phyloP scores from a whole-genome alignment of 1,139 yeast species.

The Saccharomycopsis crataegensis region DNA sequence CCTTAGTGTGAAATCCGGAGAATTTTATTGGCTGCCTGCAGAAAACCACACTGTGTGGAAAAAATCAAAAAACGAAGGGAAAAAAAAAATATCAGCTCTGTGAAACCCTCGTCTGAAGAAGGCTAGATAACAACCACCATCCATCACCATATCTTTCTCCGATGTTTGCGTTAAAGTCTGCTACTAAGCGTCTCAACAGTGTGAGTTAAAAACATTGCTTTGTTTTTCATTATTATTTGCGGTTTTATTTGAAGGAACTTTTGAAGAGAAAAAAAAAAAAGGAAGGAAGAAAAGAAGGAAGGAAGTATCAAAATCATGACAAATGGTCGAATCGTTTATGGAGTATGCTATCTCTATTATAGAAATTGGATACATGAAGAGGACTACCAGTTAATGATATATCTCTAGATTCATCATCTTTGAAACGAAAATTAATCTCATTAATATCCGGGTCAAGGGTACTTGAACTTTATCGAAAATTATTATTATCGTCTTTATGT shows the following conservation, averaged over 20 bases:
- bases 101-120: background rate
- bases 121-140: background rate
- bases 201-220: constrained; percentile 1
- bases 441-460: too few relatives aligned
- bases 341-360: too few relatives aligned
- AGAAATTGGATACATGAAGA: too few relatives aligned
- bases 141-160: background rate
- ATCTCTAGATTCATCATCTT: too few relatives aligned
- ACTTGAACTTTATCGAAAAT: too few relatives aligned
- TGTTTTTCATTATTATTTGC: too few relatives aligned
- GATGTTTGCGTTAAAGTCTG: constrained; percentile 11
- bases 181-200: constrained; percentile 8
- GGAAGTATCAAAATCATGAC: too few relatives aligned
- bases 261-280: background rate
- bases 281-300: background rate
- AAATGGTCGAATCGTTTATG: too few relatives aligned
- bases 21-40: constrained; percentile 1
- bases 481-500: too few relatives aligned
- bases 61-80: background rate
- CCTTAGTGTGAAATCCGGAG: background rate
- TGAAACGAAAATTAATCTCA: too few relatives aligned
- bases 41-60: background rate
- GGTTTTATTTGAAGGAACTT: background rate
- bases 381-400: too few relatives aligned
- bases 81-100: background rate